Evolutionary conservation across 495 filamentous ascomycete genomes (phyloP), one percentile per base, ranked within the genome.

Genomic region (Neurospora hispaniola): DNA sequence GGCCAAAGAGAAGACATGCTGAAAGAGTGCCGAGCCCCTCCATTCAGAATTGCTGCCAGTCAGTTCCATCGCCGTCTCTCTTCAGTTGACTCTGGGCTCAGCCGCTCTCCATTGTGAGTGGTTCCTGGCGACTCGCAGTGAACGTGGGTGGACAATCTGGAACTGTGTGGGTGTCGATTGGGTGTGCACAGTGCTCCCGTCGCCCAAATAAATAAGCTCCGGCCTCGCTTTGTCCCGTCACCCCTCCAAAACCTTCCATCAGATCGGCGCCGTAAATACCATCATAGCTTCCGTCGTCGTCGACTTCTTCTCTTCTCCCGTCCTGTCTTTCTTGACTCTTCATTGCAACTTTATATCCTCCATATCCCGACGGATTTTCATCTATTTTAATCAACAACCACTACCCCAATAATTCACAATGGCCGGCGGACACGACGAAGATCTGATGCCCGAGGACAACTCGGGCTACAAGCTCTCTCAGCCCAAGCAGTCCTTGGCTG

Each of bases 401-500:
- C 66, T 73, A 74, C 69, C 74, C 77, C 76, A 79, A 14, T 66
- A 66, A 66, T 66, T 66, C 54, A 66, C 54, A 74, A 96, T 96
- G 94, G 83, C 91, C 71, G 88, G 89, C 76, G 54, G 54, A 66
- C 84, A 89, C 77, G 91, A 97, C 0, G 93, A 97, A 69, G 96
- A 99, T 76, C 89, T 97, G 74, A 81, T 90, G 76, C 92, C 95
- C 79, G 90, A 93, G 84, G 87, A 88, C 80, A 97, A 93, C 73
- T 90, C 94, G 85, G 95, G 96, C 77, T 99, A 96, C 90, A 97
- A 96, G 88, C 90, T 98, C 75, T 94, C 94, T 75, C 93, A 97
- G 88, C 85, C 85, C 73, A 97, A 97, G 90, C 97, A 98, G 88
- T 94, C 93, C 73, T 87, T 99, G 75, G 90, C 93, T 72, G 93